Percentiles rank a stretch among this genome's conserved stretches.
Evolutionary conservation across 768 basidiomycete species (phyloP).

Genomic region (Auricularia sp.): DNA sequence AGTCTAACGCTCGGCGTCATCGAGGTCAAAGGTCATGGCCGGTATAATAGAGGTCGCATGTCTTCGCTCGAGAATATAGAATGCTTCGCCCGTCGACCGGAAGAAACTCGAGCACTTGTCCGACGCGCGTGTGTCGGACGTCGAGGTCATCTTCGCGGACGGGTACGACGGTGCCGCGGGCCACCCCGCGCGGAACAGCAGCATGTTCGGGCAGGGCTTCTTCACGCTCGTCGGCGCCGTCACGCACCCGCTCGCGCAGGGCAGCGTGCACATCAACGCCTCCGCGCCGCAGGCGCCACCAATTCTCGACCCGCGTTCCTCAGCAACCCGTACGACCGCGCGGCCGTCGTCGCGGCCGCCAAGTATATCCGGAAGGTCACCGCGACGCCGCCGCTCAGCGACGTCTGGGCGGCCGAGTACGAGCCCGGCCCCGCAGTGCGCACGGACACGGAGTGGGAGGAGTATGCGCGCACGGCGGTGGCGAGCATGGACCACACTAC

Average conservation of each 20-base stretch:
- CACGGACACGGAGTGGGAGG: slow-evolving; percentile 48
- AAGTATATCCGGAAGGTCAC: slow-evolving; percentile 50
- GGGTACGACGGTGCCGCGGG: background rate
- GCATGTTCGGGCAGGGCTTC: no score
- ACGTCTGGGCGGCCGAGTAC: slow-evolving; percentile 34
- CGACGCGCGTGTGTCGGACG: background rate
- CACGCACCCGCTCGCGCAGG: background rate
- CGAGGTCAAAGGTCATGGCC: no score
- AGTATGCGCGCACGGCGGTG: slow-evolving; percentile 23
- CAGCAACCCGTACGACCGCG: slow-evolving; percentile 25
- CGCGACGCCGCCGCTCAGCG: slow-evolving; percentile 39
- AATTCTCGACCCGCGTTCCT: slow-evolving; percentile 36
- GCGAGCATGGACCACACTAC: slow-evolving; percentile 42
- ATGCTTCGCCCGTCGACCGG: background rate
- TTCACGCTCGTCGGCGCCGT: background rate
- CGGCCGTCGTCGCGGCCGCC: slow-evolving; percentile 45
- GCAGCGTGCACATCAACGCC: slow-evolving; percentile 22
- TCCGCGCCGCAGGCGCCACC: slow-evolving; percentile 26
- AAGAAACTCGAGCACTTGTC: background rate
- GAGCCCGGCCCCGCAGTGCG: slow-evolving; percentile 39
- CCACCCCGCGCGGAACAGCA: no score
- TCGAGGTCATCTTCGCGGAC: background rate
- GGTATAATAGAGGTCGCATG: no score
- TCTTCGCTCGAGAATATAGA: no score
- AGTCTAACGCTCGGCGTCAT: no score